These are phyloP conservation scores for Macrophomina pseudophaseolina DNA, from an alignment of 2,329 filamentous ascomycete species.

Conservation along the genomic window DNA sequence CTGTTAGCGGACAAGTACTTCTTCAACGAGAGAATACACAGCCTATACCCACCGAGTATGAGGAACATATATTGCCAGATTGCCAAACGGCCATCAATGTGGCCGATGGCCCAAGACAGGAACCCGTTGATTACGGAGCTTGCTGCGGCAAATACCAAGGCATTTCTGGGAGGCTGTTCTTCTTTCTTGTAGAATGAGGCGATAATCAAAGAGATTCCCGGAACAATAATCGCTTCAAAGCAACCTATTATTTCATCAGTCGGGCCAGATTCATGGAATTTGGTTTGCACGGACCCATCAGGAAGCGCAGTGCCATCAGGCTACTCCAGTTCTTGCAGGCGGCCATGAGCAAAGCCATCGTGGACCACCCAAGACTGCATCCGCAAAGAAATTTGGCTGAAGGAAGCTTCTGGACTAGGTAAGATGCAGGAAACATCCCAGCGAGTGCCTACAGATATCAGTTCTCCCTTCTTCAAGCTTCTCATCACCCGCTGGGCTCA, in stretches of 20 bases:
- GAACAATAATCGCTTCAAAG: conserved; percentile 43
- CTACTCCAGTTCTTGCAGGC: conserved; percentile 24
- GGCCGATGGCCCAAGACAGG: conserved; percentile 34
- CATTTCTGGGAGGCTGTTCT: conserved; percentile 42
- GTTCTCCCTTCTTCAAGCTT: neutral
- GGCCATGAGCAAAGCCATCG: conserved; percentile 33
- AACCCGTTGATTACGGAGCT: conserved; percentile 38
- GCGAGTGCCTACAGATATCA: conserved; percentile 2
- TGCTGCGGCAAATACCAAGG: conserved; percentile 45
- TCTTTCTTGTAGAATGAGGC: conserved; percentile 47
- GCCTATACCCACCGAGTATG: conserved; percentile 18
- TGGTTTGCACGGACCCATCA: conserved; percentile 24
- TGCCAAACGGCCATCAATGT: conserved; percentile 31
- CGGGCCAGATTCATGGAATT: neutral
- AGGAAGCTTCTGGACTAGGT: conserved; percentile 24
- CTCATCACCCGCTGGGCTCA: neutral
- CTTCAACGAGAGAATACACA: neutral
- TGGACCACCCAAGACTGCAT: conserved; percentile 22
- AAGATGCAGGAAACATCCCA: conserved; percentile 25
- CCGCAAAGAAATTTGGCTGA: conserved; percentile 23
- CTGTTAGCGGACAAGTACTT: too few relatives aligned
- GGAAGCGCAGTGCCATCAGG: conserved; percentile 37
- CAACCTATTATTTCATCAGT: conserved; percentile 24
- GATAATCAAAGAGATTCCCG: conserved; percentile 43
- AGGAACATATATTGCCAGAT: conserved; percentile 30